Percentiles rank a stretch among this genome's conserved stretches.
phyloP scores from a whole-genome alignment of 106 monocot species.

The Acorus calamus region DNA sequence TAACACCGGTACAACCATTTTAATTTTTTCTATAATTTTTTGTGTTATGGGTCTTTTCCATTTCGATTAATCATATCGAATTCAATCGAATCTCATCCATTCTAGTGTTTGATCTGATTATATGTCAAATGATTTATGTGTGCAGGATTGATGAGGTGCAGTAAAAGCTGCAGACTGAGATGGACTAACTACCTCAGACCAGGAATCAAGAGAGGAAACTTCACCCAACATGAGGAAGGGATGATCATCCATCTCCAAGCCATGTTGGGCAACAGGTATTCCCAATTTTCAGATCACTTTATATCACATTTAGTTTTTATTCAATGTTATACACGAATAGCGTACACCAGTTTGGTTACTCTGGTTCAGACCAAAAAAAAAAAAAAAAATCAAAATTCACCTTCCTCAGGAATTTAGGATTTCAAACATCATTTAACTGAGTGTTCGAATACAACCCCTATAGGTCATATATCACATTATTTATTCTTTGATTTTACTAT shows the following conservation, averaged over 20 bases:
- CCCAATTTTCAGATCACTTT: not conserved
- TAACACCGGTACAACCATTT: slow-evolving; percentile 35
- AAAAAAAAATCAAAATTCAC: no score
- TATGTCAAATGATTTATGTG: no score
- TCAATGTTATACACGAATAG: not conserved
- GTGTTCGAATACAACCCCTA: no score
- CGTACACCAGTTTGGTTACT: no score
- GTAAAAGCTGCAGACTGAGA: slow-evolving; percentile 86
- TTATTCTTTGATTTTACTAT: no score
- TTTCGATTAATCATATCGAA: no score
- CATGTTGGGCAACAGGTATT: slow-evolving; percentile 59
- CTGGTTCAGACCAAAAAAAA: no score
- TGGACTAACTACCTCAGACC: slow-evolving; percentile 91
- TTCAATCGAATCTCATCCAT: no score
- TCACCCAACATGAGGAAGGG: slow-evolving; percentile 68
- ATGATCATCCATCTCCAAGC: slow-evolving; percentile 73
- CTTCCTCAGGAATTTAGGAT: no score
- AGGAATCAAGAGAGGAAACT: slow-evolving; percentile 84
- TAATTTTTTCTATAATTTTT: not conserved
- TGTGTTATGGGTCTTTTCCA: not conserved
- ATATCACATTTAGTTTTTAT: not conserved
- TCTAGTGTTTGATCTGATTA: no score
- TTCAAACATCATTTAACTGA: no score
- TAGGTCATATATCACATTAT: no score
- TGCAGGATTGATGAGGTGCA: slow-evolving; percentile 77